Evolutionary conservation across 306 rosid genomes (phyloP), one percentile per base, ranked within the genome.

Genomic region (Carpinus fangiana): DNA sequence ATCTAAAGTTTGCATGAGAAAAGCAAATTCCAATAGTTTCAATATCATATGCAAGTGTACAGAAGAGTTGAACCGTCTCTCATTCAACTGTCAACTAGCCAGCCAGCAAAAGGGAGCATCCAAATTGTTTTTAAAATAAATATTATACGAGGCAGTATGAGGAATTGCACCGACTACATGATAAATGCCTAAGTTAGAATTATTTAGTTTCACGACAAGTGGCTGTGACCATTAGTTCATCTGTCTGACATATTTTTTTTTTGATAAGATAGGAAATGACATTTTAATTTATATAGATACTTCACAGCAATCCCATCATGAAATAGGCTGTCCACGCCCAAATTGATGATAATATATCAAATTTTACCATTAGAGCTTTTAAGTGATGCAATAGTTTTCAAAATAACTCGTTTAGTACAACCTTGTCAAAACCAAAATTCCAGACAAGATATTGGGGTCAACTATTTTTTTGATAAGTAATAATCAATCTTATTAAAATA

Each of bases 201-300:
- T 57, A 57, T 8, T 57, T 48, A 48, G 13, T 57, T 57, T 57
- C 64, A 57, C 0, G 0, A 23, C 31, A 20, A 4, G 28, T 57
- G 64, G 64, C 26, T 1, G 26, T 57, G 64, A 57, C 64, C 64
- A 57, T 57, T 57, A n/a, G 64, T 57, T 57, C 34, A 57, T 57
- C 64, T 57, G 28, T 20, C 13, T 57, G 0, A 57, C 34, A 13
- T n/a, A 20, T 20, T 1, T 31, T 31, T 31, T 31, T 31, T 31
- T 31, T 31, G 3, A 31, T 31, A 31, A 31, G 34, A 31, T 2
- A 31, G 34, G 34, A 31, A 31, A 31, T 57, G 0, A 20, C 34
- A 13, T n/a, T 57, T 20, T 20, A 57, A n/a, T n/a, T 57, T 31
- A n/a, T 31, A 20, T 57, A 20, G 34, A 57, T 20, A 23, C 26